A percentile compares a stretch with the other conserved stretches of the same genome.
Evolutionary conservation across 108 stramenopile species (phyloP).

Genomic region (Asterionellopsis glacialis): DNA sequence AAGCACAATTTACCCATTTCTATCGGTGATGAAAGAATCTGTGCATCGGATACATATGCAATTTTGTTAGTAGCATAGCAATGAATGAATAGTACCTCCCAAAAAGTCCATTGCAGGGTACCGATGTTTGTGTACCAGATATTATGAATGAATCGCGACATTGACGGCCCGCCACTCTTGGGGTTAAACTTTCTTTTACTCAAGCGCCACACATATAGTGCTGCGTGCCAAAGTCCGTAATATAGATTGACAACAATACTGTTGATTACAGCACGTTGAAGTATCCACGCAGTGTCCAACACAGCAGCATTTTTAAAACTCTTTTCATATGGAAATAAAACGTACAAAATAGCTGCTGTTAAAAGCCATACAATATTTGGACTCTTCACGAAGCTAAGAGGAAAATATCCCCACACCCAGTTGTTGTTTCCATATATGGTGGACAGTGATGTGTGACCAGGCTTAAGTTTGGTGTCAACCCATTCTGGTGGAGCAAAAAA

Average conservation of each 20-base stretch:
- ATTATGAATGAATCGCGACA: slow-evolving; percentile 23
- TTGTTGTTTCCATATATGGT: neutral
- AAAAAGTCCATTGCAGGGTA: slow-evolving; percentile 25
- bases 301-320: too few species aligned
- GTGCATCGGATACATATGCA: neutral
- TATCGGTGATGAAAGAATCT: too few species aligned
- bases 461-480: slow-evolving; percentile 7
- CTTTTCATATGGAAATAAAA: too few species aligned
- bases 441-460: slow-evolving; percentile 3
- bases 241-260: slow-evolving; percentile 12
- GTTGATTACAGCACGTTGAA: slow-evolving; percentile 4
- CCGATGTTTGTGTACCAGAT: slow-evolving; percentile 20
- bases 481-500: slow-evolving; percentile 12
- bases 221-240: slow-evolving; percentile 24
- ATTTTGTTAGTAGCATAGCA: slow-evolving; percentile 13
- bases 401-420: neutral
- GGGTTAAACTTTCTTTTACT: slow-evolving; percentile 19
- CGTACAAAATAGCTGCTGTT: too few species aligned
- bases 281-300: too few species aligned
- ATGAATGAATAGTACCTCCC: slow-evolving; percentile 15
- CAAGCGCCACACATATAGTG: slow-evolving; percentile 16
- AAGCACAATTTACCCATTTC: too few species aligned
- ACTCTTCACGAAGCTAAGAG: too few species aligned
- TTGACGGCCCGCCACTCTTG: slow-evolving; percentile 2
- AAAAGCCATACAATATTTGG: too few species aligned